Conservation (phyloP, 495 filamentous ascomycete species). For the Talaromyces borbonicus region DNA sequence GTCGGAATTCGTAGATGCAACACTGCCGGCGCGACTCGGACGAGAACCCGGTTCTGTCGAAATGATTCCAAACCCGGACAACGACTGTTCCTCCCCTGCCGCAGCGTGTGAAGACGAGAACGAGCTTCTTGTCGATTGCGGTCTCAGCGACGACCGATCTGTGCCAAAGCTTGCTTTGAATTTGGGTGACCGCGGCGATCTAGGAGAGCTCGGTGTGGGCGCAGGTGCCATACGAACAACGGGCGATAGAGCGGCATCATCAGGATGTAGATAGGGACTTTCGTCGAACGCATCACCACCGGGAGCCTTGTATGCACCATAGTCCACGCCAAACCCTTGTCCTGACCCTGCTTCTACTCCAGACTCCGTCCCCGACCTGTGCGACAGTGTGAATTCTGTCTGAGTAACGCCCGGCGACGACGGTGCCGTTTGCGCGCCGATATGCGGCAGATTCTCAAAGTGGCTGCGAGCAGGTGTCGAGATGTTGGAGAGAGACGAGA, state of each 20-base stretch:
- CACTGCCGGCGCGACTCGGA: slow-evolving; percentile 28
- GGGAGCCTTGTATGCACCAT: slow-evolving; percentile 44
- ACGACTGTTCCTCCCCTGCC: slow-evolving; percentile 17
- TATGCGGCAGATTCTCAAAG: slow-evolving; percentile 54
- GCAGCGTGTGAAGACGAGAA: slow-evolving; percentile 25
- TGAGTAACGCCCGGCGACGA: slow-evolving; percentile 35
- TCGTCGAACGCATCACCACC: slow-evolving; percentile 26
- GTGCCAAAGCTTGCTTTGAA: slow-evolving; percentile 15
- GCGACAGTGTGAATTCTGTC: slow-evolving; percentile 12
- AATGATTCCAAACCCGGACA: slow-evolving; percentile 32
- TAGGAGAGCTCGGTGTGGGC: slow-evolving; percentile 39
- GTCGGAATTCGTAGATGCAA: slow-evolving; percentile 30
- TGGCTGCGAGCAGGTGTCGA: slow-evolving; percentile 63
- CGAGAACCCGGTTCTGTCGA: slow-evolving; percentile 32
- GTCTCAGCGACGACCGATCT: slow-evolving; percentile 17
- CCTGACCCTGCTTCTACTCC: slow-evolving; percentile 49
- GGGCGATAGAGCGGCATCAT: slow-evolving; percentile 71
- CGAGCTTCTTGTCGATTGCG: slow-evolving; percentile 30
- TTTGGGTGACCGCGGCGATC: slow-evolving; percentile 48
- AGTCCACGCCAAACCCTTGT: slow-evolving; percentile 61
- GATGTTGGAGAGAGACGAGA: slow-evolving; percentile 84
- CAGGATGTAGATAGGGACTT: slow-evolving; percentile 45
- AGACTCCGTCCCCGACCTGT: slow-evolving; percentile 39
- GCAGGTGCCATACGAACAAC: slow-evolving; percentile 81
- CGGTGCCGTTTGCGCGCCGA: slow-evolving; percentile 38